phyloP scores from a whole-genome alignment of 2,329 filamentous ascomycete species.

The Torrubiella hemipterigena region DNA sequence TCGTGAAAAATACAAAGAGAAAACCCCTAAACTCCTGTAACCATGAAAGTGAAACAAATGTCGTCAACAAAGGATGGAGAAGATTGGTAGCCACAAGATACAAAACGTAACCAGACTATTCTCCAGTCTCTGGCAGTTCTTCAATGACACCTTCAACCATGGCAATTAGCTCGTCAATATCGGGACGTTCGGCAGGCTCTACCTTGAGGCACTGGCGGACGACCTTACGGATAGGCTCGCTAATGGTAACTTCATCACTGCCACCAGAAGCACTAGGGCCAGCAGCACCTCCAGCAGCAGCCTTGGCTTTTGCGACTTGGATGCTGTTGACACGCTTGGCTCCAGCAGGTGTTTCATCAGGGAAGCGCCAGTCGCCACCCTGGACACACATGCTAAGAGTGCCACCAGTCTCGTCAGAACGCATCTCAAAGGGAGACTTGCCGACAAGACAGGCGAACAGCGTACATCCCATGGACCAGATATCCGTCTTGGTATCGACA shows the following conservation, averaged over 20 bases:
- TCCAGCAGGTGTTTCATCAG: constrained; percentile 64
- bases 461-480: constrained; percentile 97
- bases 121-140: constrained; percentile 36
- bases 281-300: constrained; percentile 16
- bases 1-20: too few species aligned
- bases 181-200: constrained; percentile 77
- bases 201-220: constrained; percentile 78
- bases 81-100: too few species aligned
- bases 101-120: neutral
- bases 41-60: too few species aligned
- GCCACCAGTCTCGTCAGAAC: constrained; percentile 91
- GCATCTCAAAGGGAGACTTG: constrained; percentile 92
- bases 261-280: constrained; percentile 15
- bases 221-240: constrained; percentile 73
- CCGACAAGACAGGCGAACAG: constrained; percentile 92
- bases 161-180: constrained; percentile 71
- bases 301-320: constrained; percentile 10
- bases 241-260: constrained; percentile 43
- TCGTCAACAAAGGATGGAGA: too few species aligned
- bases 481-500: constrained; percentile 93
- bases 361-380: constrained; percentile 92
- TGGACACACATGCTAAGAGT: constrained; percentile 85
- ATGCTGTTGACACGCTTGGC: constrained; percentile 32
- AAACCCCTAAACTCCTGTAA: too few species aligned
- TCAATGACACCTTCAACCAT: constrained; percentile 66